phyloP scores from a whole-genome alignment of 1,284 basidiomycete genomes.

The Malassezia furfur region DNA sequence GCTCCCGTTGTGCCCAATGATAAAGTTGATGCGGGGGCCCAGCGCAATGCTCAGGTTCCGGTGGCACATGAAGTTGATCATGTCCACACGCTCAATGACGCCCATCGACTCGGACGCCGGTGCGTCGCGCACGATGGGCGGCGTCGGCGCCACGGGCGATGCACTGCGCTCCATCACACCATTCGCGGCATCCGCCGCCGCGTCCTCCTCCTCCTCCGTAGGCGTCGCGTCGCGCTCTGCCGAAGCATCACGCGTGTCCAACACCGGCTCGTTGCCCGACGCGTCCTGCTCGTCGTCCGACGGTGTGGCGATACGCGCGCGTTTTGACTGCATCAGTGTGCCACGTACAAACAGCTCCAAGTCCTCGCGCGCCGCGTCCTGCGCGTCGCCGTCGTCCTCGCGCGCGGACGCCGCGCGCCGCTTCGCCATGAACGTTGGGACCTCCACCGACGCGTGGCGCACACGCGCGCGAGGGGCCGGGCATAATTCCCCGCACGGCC shows the following conservation, averaged over 20 bases:
- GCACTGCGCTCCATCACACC: not conserved
- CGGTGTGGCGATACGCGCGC: constrained; percentile 8
- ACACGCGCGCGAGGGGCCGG: not conserved
- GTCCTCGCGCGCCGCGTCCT: constrained; percentile 6
- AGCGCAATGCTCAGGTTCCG: constrained; percentile 64
- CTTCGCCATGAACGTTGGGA: not conserved
- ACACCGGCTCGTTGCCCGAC: not conserved
- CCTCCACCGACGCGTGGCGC: not conserved
- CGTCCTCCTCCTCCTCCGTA: not conserved
- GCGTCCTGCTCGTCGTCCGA: not conserved
- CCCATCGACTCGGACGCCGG: constrained; percentile 50
- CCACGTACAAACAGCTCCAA: constrained; percentile 13
- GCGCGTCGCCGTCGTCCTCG: not conserved
- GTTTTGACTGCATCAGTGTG: constrained; percentile 11
- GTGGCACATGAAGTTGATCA: constrained; percentile 97
- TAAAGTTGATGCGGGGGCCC: constrained; percentile 86
- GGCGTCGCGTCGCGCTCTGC: not conserved
- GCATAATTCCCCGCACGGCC: not conserved
- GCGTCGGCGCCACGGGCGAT: not conserved
- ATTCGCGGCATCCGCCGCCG: not conserved
- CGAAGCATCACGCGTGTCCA: not conserved
- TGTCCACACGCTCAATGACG: constrained; percentile 72
- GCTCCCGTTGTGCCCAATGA: constrained; percentile 68
- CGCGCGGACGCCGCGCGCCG: not conserved
- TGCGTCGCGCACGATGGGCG: not conserved